Percentiles rank a stretch among this genome's conserved stretches.
These are phyloP conservation scores for Trichoderma lentiforme DNA, from an alignment of 2,329 filamentous ascomycete genomes.

Conservation along the genomic window DNA sequence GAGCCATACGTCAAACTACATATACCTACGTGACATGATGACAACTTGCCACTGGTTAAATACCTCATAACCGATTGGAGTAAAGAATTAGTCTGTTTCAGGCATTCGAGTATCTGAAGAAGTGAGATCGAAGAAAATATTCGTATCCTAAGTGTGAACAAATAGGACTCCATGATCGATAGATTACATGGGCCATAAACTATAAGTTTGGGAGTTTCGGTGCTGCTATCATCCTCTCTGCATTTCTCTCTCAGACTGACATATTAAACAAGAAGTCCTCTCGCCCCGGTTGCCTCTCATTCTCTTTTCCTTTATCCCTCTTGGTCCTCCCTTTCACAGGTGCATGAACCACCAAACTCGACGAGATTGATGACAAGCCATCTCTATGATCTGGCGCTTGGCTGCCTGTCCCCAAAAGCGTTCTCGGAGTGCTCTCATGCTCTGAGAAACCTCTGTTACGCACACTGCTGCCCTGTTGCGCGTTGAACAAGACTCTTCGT, in stretches of 20 bases:
- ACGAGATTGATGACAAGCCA: not conserved
- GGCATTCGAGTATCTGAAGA: too few species aligned
- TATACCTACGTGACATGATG: not conserved
- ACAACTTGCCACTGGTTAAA: not conserved
- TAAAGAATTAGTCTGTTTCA: not conserved
- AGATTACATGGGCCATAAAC: not conserved
- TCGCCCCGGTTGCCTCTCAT: not conserved
- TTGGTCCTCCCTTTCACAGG: not conserved
- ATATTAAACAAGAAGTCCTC: not conserved
- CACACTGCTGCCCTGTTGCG: not conserved
- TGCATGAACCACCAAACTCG: not conserved
- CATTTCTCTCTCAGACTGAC: not conserved
- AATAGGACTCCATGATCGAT: not conserved
- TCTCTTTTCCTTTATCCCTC: not conserved
- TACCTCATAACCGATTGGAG: not conserved
- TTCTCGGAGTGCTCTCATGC: not conserved
- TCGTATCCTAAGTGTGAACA: not conserved
- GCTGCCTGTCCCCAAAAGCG: not conserved
- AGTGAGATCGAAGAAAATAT: too few species aligned
- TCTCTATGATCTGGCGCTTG: not conserved
- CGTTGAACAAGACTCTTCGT: not conserved
- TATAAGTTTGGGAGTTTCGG: not conserved
- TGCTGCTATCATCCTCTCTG: not conserved
- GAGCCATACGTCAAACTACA: not conserved
- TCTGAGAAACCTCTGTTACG: too few species aligned